A percentile compares a stretch with the other conserved stretches of the same genome.
Conservation (phyloP, 306 rosid species). For the Benincasa hispida region DNA sequence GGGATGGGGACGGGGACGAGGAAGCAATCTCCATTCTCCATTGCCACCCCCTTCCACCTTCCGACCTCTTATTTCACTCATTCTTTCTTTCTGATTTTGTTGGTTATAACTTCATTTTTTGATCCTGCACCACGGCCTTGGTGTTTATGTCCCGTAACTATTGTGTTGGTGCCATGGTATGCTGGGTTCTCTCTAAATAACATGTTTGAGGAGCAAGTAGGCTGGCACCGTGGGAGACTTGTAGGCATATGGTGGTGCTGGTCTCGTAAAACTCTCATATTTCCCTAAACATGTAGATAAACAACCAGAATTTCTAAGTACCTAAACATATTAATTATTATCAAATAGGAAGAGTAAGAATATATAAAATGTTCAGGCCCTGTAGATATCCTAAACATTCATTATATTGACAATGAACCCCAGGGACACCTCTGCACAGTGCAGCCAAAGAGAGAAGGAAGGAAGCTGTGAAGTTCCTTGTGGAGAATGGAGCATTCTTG, state of each 20-base stretch:
- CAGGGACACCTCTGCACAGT: conserved; percentile 96
- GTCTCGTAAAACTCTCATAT: background rate
- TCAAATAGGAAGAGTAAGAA: background rate
- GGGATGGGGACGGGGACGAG: too few species aligned
- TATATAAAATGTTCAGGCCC: background rate
- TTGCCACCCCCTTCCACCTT: too few species aligned
- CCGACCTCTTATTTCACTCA: background rate
- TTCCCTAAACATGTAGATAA: background rate
- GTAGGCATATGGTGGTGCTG: background rate
- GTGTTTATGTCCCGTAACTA: background rate
- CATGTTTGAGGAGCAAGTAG: background rate
- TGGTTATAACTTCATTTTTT: background rate
- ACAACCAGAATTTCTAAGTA: background rate
- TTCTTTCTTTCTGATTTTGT: background rate
- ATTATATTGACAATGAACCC: background rate
- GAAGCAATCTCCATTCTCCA: too few species aligned
- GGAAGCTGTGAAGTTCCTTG: conserved; percentile 66
- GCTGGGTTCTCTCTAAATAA: background rate
- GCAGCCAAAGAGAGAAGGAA: conserved; percentile 92
- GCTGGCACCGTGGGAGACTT: background rate
- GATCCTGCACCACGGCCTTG: background rate
- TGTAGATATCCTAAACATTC: background rate
- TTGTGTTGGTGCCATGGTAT: background rate
- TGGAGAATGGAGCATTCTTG: conserved; percentile 91
- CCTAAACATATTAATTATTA: background rate